phyloP scores from a whole-genome alignment of 2,329 filamentous ascomycete genomes.

The Diaporthe aspalathi region DNA sequence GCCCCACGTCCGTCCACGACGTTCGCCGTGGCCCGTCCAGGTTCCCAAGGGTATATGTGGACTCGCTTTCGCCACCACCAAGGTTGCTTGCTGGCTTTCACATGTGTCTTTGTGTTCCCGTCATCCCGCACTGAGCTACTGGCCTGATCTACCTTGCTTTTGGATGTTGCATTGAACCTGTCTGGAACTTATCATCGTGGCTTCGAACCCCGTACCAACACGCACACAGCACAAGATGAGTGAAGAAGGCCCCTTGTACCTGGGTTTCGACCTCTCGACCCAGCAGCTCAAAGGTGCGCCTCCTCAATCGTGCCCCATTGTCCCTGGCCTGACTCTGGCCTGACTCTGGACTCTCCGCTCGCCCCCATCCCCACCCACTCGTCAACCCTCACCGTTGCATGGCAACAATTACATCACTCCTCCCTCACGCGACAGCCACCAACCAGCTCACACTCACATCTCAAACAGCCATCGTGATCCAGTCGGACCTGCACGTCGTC shows the following conservation, averaged over 20 bases:
- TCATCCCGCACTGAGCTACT: slow-evolving; percentile 2
- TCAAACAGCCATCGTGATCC: slow-evolving; percentile 79
- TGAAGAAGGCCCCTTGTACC: slow-evolving; percentile 72
- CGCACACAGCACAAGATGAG: slow-evolving; percentile 35
- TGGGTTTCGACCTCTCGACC: slow-evolving; percentile 96
- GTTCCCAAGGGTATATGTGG: slow-evolving; percentile 13
- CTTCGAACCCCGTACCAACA: background rate
- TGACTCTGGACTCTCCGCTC: background rate
- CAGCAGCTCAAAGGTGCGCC: slow-evolving; percentile 87
- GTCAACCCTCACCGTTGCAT: background rate
- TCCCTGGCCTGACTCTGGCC: slow-evolving; percentile 34
- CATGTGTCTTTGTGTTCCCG: slow-evolving; percentile 2
- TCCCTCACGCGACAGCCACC: background rate
- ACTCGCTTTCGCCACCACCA: slow-evolving; percentile 17
- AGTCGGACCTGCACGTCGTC: slow-evolving; percentile 82
- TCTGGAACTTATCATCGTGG: background rate
- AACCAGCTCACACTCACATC: slow-evolving; percentile 17
- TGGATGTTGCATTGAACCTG: background rate
- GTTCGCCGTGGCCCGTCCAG: slow-evolving; percentile 4
- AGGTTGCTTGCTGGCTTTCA: background rate
- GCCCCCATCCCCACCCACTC: background rate
- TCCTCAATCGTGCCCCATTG: background rate
- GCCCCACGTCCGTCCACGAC: slow-evolving; percentile 30
- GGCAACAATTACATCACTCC: background rate
- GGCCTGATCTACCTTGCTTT: background rate